Evolutionary conservation across 2,329 filamentous ascomycete genomes (phyloP), one percentile per base, ranked within the genome.

Genomic region (Aspergillus hortae): DNA sequence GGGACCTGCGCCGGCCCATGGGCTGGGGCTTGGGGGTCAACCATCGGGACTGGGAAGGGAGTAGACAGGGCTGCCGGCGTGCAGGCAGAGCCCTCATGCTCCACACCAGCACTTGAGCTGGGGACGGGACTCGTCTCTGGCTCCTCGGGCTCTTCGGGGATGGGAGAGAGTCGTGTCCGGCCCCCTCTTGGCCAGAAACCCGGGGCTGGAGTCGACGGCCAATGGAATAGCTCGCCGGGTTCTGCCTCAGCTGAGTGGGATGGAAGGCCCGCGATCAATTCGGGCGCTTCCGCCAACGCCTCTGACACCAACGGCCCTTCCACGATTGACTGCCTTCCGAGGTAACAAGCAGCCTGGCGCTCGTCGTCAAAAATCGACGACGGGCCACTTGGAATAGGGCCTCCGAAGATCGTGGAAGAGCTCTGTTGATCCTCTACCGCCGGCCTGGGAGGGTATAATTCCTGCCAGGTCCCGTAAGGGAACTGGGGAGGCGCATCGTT

Each of bases 211-310:
- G 46, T 44, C 19, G 32, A 46, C 49, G 21, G 30, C 4, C 11
- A 14, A 9, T 17, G 41, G 15, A 27, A 50, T 35, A 25, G 44
- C n/a, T 44, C 43, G 17, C 17, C 17, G 21, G 45, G 41, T 43
- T 43, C 44, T 43, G 44, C 56, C 51, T 38, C 44, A 44, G 44
- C 45, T 55, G 47, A 43, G 46, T 44, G 40, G 52, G 46, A 25
- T 44, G 49, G 50, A 52, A 52, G 50, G 32, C 36, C 46, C 46
- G 44, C 14, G 21, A 41, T 54, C 38, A 55, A 49, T 42, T 40
- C 46, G 27, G 52, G 19, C 36, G 43, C 52, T 47, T 55, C 51
- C 46, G 19, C 56, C 58, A 54, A 55, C 49, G 52, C 44, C 52
- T 52, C 50, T 49, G 46, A 40, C 48, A 33, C 53, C 50, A 56